Evolutionary conservation across 768 basidiomycete genomes (phyloP).

Genomic region (Galerina sulciceps): DNA sequence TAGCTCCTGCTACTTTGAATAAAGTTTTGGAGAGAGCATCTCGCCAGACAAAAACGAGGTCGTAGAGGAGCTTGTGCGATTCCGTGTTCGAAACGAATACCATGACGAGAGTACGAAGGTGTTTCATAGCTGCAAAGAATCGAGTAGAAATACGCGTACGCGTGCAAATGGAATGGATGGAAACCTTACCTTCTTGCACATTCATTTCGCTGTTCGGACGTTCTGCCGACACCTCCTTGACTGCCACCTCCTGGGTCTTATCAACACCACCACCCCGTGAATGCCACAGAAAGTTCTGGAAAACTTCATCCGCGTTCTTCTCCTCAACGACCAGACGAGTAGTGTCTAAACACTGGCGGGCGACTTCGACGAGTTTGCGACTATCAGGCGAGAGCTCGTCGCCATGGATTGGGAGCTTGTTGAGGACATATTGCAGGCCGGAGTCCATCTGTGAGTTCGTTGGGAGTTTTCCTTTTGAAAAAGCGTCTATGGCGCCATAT

Average conservation of each 20-base stretch:
- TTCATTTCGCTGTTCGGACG: constrained; percentile 59
- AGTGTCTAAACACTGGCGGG: constrained; percentile 78
- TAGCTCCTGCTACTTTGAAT: constrained; percentile 65
- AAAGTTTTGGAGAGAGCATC: constrained; percentile 84
- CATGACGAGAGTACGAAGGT: constrained; percentile 85
- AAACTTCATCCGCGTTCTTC: constrained; percentile 90
- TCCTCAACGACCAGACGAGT: constrained; percentile 67
- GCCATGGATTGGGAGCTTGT: constrained; percentile 60
- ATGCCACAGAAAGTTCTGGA: constrained; percentile 91
- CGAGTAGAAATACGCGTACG: not conserved
- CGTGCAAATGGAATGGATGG: not conserved
- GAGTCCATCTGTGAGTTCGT: constrained; percentile 81
- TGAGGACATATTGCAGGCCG: constrained; percentile 68
- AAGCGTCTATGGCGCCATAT: constrained; percentile 81
- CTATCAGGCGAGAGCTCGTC: constrained; percentile 78
- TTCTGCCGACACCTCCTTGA: constrained; percentile 46
- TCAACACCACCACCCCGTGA: constrained; percentile 56
- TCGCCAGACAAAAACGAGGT: constrained; percentile 77
- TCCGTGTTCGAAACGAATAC: constrained; percentile 93
- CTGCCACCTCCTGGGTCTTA: constrained; percentile 10
- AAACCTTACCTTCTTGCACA: constrained; percentile 56
- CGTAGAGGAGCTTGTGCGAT: constrained; percentile 84
- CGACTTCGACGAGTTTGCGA: constrained; percentile 73
- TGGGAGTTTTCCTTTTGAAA: constrained; percentile 79
- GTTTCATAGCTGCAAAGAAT: constrained; percentile 66